Percentiles rank a stretch among this genome's conserved stretches.
Conservation (phyloP, 345 rosid species). For the Hypericum perforatum region DNA sequence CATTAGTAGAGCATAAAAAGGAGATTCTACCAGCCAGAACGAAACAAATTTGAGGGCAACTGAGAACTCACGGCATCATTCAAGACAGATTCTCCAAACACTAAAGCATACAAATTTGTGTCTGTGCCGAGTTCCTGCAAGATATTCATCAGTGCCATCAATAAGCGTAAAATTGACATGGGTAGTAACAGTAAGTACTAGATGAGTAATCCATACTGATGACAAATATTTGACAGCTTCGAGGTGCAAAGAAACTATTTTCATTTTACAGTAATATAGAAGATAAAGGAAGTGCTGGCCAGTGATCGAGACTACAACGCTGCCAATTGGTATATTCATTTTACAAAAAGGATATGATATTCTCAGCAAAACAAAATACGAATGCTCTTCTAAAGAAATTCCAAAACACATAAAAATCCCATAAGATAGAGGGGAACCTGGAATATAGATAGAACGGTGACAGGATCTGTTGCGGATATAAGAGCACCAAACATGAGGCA, state of each 20-base stretch:
- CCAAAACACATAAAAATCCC: neutral
- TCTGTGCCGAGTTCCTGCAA: conserved; percentile 96
- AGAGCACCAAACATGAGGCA: conserved; percentile 98
- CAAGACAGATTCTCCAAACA: conserved; percentile 95
- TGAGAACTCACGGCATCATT: conserved; percentile 80
- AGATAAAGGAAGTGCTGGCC: too few species aligned
- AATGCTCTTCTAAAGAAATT: too few species aligned
- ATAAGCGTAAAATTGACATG: too few species aligned
- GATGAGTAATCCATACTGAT: too few species aligned
- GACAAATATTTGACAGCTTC: too few species aligned
- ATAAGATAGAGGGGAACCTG: conserved; percentile 41
- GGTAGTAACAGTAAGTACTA: too few species aligned
- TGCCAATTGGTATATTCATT: neutral
- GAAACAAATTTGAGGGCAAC: conserved; percentile 4
- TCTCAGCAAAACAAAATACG: conserved; percentile 1
- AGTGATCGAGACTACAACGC: too few species aligned
- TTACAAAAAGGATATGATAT: neutral
- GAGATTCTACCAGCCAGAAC: conserved; percentile 9
- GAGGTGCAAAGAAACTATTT: too few species aligned
- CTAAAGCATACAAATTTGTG: conserved; percentile 85
- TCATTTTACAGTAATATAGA: too few species aligned
- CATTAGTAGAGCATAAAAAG: conserved; percentile 2
- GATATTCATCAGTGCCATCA: neutral
- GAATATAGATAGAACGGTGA: conserved; percentile 90
- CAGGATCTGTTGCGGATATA: conserved; percentile 99